These are phyloP conservation scores for Sanghuangporus weigelae DNA, from an alignment of 1,284 basidiomycete genomes.

Conservation along the genomic window DNA sequence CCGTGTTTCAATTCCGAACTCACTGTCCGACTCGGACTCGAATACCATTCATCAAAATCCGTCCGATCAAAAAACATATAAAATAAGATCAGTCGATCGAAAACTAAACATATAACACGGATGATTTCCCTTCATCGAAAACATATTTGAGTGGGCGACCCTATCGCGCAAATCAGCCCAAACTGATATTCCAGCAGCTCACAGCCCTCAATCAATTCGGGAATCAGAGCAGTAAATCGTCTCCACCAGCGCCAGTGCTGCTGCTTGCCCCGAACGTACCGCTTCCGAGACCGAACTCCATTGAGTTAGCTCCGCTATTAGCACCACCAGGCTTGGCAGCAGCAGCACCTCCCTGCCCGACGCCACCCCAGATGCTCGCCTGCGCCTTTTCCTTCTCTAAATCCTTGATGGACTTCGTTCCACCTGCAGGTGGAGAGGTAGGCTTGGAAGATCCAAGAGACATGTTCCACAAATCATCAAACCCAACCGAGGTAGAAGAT, in stretches of 20 bases:
- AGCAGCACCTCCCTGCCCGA: constrained; percentile 8
- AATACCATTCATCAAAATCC: too few species aligned
- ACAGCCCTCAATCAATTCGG: background rate
- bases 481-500: constrained; percentile 38
- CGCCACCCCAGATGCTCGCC: constrained; percentile 72
- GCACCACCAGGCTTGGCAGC: background rate
- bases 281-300: background rate
- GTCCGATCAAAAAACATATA: too few species aligned
- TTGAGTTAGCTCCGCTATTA: constrained; percentile 16
- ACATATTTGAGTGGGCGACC: too few species aligned
- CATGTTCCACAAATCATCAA: constrained; percentile 90
- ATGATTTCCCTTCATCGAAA: background rate
- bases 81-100: too few species aligned
- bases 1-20: too few species aligned
- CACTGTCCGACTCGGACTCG: too few species aligned
- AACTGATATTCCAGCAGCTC: background rate
- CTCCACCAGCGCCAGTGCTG: constrained; percentile 40
- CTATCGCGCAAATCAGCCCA: background rate
- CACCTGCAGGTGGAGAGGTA: constrained; percentile 23
- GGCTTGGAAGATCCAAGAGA: constrained; percentile 53
- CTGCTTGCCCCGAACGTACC: constrained; percentile 34
- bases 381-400: constrained; percentile 81
- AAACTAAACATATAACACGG: too few species aligned
- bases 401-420: constrained; percentile 79
- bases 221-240: constrained; percentile 48